A percentile compares a stretch with the other conserved stretches of the same genome.
phyloP scores from a whole-genome alignment of 495 filamentous ascomycete species.

The Talaromyces wortmannii region DNA sequence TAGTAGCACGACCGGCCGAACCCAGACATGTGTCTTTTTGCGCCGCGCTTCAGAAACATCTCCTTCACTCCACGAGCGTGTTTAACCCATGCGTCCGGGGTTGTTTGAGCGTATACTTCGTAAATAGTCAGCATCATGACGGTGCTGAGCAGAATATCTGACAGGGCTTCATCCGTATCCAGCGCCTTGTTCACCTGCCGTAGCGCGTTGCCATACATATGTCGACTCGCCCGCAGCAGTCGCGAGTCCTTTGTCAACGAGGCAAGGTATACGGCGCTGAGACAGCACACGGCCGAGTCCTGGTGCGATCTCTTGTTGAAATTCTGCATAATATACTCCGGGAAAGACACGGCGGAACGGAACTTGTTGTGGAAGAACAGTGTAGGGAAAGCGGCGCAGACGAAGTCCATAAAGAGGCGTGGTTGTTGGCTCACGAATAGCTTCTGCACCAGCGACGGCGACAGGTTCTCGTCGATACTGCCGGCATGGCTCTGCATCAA shows the following conservation, averaged over 20 bases:
- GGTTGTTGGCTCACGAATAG: constrained; percentile 17
- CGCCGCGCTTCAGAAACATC: constrained; percentile 25
- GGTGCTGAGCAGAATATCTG: constrained; percentile 18
- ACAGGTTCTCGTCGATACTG: constrained; percentile 14
- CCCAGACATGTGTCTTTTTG: constrained; percentile 18
- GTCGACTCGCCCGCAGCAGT: constrained; percentile 11
- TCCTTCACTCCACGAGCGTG: constrained; percentile 29
- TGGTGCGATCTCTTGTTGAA: constrained; percentile 9
- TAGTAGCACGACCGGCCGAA: constrained; percentile 27
- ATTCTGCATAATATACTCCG: constrained; percentile 24
- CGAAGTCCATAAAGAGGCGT: constrained; percentile 19
- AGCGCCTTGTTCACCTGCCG: constrained; percentile 10
- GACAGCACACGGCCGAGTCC: constrained; percentile 20
- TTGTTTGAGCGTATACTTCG: constrained; percentile 26
- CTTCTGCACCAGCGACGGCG: constrained; percentile 17
- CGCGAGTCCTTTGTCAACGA: constrained; percentile 13
- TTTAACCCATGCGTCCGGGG: constrained; percentile 22
- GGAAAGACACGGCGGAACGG: constrained; percentile 16
- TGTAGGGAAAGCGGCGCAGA: constrained; percentile 16
- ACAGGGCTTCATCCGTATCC: constrained; percentile 14
- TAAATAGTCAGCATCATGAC: constrained; percentile 26
- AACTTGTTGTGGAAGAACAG: constrained; percentile 18
- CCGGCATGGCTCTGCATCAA: constrained; percentile 1
- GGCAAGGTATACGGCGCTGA: constrained; percentile 19
- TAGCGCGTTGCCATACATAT: constrained; percentile 16